These are phyloP conservation scores for Sordariomycetes sp. DNA, from an alignment of 2,329 filamentous ascomycete species.

Conservation along the genomic window DNA sequence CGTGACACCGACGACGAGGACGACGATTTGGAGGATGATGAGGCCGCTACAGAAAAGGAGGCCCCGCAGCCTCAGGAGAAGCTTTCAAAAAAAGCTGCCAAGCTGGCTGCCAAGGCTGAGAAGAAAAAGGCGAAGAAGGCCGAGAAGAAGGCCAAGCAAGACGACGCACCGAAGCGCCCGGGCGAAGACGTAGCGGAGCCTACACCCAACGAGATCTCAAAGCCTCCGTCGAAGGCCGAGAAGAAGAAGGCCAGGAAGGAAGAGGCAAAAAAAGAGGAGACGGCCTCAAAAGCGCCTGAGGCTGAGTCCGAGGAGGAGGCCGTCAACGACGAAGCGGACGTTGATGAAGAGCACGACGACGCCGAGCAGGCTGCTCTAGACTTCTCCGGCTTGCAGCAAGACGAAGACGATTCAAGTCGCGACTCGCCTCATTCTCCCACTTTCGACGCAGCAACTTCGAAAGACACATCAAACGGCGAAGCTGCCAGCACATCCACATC, in stretches of 20 bases:
- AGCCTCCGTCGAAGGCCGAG: constrained; percentile 28
- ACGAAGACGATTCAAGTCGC: constrained; percentile 33
- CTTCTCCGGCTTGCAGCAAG: constrained; percentile 19
- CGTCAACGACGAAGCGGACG: constrained; percentile 7
- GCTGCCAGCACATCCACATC: constrained; percentile 56
- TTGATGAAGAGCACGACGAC: constrained; percentile 2
- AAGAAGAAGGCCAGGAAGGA: constrained; percentile 39
- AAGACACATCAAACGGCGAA: constrained; percentile 31
- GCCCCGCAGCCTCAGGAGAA: constrained; percentile 1
- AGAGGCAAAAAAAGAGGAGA: constrained; percentile 25
- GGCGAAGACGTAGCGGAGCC: no score
- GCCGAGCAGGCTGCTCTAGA: constrained; percentile 11
- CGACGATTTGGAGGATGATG: constrained; percentile 8
- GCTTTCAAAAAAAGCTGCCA: constrained; percentile 40
- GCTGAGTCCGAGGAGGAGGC: constrained; percentile 5
- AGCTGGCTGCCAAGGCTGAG: constrained; percentile 14
- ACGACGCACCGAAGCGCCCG: no score
- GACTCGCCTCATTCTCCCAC: constrained; percentile 39
- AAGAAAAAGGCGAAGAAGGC: constrained; percentile 11
- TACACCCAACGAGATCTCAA: no score
- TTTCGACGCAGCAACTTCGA: constrained; percentile 45
- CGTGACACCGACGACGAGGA: constrained; percentile 16
- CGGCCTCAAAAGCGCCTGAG: constrained; percentile 11
- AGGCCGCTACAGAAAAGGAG: background rate
- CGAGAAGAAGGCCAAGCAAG: constrained; percentile 11